Percentiles rank a stretch among this genome's conserved stretches.
Evolutionary conservation across 2,329 filamentous ascomycete genomes (phyloP).

Genomic region (Fusarium sp.): DNA sequence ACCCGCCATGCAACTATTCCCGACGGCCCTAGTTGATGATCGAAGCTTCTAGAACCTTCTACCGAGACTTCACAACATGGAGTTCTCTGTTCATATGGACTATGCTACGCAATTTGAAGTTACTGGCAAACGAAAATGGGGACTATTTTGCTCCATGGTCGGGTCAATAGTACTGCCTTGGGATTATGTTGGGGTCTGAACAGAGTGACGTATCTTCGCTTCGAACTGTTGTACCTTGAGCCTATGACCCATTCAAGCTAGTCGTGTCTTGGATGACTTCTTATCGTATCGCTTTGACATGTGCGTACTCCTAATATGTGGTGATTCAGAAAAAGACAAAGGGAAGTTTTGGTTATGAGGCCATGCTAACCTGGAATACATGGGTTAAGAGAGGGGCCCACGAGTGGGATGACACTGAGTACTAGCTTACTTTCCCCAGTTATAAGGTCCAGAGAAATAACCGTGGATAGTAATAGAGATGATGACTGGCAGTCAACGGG

Average conservation of each 20-base stretch:
- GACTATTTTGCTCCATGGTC: neutral
- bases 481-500: neutral
- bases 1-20: conserved; percentile 31
- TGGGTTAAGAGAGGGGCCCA: neutral
- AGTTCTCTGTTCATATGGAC: neutral
- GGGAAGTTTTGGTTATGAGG: neutral
- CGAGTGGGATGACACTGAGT: neutral
- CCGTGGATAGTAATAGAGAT: neutral
- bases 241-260: neutral
- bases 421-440: neutral
- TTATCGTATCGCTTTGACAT: neutral
- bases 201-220: neutral
- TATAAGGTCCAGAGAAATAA: neutral
- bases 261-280: neutral
- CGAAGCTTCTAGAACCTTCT: conserved; percentile 48
- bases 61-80: neutral
- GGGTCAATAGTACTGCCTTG: neutral
- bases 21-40: conserved; percentile 14
- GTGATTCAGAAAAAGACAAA: neutral
- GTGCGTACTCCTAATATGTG: neutral
- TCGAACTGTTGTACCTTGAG: neutral
- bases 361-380: neutral
- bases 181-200: neutral
- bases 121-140: neutral
- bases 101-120: neutral